These are phyloP conservation scores for Xylaria digitata DNA, from an alignment of 2,329 filamentous ascomycete species.

Conservation along the genomic window DNA sequence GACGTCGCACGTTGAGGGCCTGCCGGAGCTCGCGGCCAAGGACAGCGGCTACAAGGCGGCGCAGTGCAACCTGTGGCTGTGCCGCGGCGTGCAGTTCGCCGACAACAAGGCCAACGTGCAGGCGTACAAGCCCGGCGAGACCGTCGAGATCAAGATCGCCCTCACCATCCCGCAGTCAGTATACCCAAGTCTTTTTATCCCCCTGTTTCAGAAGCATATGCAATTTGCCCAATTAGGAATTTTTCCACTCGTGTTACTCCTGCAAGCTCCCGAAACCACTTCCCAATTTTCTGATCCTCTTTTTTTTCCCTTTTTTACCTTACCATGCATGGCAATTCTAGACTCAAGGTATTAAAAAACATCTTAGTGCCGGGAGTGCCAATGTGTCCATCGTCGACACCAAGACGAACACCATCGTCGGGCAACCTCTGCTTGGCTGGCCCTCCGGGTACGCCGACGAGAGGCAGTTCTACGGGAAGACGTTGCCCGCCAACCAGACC, in stretches of 20 bases:
- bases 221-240: too few relatives aligned
- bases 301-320: too few relatives aligned
- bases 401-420: conserved; percentile 54
- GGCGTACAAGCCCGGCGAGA: conserved; percentile 55
- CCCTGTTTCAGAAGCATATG: too few relatives aligned
- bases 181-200: too few relatives aligned
- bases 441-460: conserved; percentile 48
- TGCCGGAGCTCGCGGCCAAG: conserved; percentile 47
- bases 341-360: too few relatives aligned
- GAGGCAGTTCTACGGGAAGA: conserved; percentile 45
- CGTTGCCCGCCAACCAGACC: conserved; percentile 46
- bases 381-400: conserved; percentile 63
- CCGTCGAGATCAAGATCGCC: conserved; percentile 55
- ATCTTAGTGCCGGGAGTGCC: conserved; percentile 53
- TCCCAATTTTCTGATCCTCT: too few relatives aligned
- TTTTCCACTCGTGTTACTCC: too few relatives aligned
- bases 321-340: too few relatives aligned
- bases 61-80: conserved; percentile 54
- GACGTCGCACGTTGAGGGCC: conserved; percentile 50
- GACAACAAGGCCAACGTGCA: conserved; percentile 55
- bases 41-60: conserved; percentile 44
- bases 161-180: conserved; percentile 57
- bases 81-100: conserved; percentile 55
- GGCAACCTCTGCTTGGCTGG: conserved; percentile 48
- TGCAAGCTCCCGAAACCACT: too few relatives aligned